Base-by-base conservation (phyloP, 495 filamentous ascomycete genomes). In the Neurospora sp. region DNA sequence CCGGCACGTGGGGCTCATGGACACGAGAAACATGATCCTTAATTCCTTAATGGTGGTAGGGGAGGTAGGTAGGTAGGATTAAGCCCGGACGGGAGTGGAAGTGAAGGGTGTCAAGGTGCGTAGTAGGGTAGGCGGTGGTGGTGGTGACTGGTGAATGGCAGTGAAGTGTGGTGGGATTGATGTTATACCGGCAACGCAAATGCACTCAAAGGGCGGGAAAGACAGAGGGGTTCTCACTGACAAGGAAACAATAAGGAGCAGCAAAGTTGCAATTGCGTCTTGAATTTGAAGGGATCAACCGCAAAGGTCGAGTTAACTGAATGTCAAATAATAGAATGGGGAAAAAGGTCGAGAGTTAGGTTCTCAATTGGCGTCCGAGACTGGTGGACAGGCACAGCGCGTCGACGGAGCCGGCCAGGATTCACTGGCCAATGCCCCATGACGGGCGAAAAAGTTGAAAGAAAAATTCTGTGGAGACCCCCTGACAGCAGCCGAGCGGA, bases 401-500 rank as follows among this genome's bases (percentile, higher is more conserved):
- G 31, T 54, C 69, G 70, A 59, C 11, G n/a, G 70, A 44, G 62
- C 23, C 71, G 74, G 71, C 66, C 27, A 41, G 16, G 44, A 16
- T 76, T 76, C 6, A 66, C 39, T 62, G 73, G 39, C 38, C 18
- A 72, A 37, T 41, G 12, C 69, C 72, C 75, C 76, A 79, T 80
- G 41, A 27, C 71, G 72, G 72, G 27, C 62, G 59, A 41, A 72
- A 77, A 72, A 77, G 79, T 75, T 76, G 62, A 78, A 81, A 77
- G 76, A 79, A 77, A 74, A 66, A 18, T 70, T 77, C 72, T 75
- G 79, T 81, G 78, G 79, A 78, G 79, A 75, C 46, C 46, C 27
- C 27, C 27, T 35, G 27, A 35, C 54, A 66, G 42, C 42, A 42
- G 44, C 44, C 44, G 44, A 59, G 54, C 23, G 11, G 40, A 42